Conservation (phyloP, 192 early-diverging fungal species). For the Coemansia sp. region DNA sequence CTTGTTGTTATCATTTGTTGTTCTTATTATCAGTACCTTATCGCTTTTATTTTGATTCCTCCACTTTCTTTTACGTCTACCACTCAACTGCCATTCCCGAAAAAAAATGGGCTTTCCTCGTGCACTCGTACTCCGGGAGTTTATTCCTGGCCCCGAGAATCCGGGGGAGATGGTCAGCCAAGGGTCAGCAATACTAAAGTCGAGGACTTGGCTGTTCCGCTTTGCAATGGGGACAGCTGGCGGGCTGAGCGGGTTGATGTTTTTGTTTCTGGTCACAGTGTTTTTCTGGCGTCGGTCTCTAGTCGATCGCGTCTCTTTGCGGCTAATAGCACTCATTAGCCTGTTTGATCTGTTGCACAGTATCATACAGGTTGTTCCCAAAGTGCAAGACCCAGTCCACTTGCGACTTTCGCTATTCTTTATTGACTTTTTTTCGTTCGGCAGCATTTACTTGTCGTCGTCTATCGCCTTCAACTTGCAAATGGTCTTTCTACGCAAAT, state of each 20-base stretch:
- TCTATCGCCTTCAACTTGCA: conserved; percentile 43
- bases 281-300: conserved; percentile 33
- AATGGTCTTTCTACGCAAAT: conserved; percentile 29
- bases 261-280: conserved; percentile 12
- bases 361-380: neutral
- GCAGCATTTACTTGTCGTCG: conserved; percentile 29
- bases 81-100: neutral
- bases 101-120: neutral
- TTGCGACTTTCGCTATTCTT: conserved; percentile 8
- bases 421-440: conserved; percentile 10
- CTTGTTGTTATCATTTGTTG: neutral
- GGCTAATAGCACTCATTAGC: conserved; percentile 28
- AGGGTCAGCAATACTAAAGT: neutral
- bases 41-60: neutral
- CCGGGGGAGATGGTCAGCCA: neutral
- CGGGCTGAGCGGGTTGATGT: conserved; percentile 12
- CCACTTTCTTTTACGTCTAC: neutral
- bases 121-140: neutral
- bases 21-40: neutral
- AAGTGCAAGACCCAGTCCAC: too few species aligned
- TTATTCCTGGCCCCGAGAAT: conserved; percentile 13
- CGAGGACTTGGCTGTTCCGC: neutral
- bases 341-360: conserved; percentile 23
- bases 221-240: conserved; percentile 3
- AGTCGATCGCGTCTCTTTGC: conserved; percentile 32